Base-by-base conservation (phyloP, 2,329 filamentous ascomycete genomes). In the Capronia epimyces region DNA sequence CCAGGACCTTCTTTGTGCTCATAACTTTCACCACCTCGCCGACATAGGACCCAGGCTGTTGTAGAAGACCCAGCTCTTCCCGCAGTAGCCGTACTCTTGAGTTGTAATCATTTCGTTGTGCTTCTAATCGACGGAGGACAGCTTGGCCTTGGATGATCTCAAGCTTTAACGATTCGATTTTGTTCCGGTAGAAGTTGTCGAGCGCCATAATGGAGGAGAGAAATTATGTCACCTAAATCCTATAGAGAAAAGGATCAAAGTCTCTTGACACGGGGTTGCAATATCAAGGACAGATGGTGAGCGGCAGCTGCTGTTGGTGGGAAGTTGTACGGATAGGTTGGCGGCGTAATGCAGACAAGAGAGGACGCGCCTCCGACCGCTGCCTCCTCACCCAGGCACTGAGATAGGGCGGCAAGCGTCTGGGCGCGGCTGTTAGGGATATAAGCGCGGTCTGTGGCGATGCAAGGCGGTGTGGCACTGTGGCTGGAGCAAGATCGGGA, bases 11-110 rank as follows among this genome's bases (percentile, higher is more conserved):
- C 76, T 98, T 98, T 50, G 93, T 98, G 67, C 91, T 84, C 93
- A 98, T 98, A 52, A 97, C 93, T 79, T 97, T 98, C 67, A 98
- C 93, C n/a, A 98, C 93, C 74, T 98, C 93, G 53, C 93, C 93
- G 27, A 98, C 93, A 67, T 98, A 98, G 16, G 91, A 97, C 34
- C 93, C 93, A 2, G 93, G 93, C 71, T 98, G 93, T 73, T 98
- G 93, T 59, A 98, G 77, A 64, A 98, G 77, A 46, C 93, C 93
- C 18, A 98, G 81, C 77, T 98, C 93, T 75, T 98, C 93, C 64
- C 93, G 81, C 65, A 98, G 75, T 71, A 98, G 78, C 57, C 93
- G 87, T 65, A 98, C 93, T 68, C 93, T 83, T 54, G 93, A 97
- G 77, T 98, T 98, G 80, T 97, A 97, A 74, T 98, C 93, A 68